A percentile compares a stretch with the other conserved stretches of the same genome.
phyloP scores from a whole-genome alignment of 306 rosid species.

The Cicer bijugum region DNA sequence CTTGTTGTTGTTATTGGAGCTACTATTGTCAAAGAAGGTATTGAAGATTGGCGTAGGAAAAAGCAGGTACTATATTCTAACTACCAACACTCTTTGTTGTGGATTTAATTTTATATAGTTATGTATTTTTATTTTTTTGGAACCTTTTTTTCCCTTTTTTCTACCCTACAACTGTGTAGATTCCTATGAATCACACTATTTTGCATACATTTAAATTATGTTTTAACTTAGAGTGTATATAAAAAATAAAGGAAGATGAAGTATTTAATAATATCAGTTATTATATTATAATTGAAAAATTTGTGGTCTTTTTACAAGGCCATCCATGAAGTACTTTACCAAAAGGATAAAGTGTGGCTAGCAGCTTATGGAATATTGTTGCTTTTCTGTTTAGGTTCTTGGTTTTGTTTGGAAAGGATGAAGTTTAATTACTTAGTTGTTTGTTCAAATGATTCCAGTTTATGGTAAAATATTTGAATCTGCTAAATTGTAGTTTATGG shows the following conservation, averaged over 20 bases:
- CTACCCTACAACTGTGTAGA: slow-evolving; percentile 34
- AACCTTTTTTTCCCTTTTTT: slow-evolving; percentile 15
- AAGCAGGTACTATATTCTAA: slow-evolving; percentile 69
- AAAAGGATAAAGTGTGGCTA: neutral
- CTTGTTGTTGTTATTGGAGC: slow-evolving; percentile 64
- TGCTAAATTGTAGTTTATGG: slow-evolving; percentile 16
- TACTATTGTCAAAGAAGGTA: slow-evolving; percentile 83
- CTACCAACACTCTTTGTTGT: slow-evolving; percentile 27
- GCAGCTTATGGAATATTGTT: slow-evolving; percentile 10
- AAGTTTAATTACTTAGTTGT: slow-evolving; percentile 33
- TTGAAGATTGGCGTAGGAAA: slow-evolving; percentile 82
- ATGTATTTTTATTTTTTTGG: neutral
- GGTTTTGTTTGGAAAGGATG: slow-evolving; percentile 20
- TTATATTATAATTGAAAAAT: neutral
- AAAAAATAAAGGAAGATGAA: neutral
- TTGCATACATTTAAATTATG: neutral
- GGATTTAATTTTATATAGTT: slow-evolving; percentile 15
- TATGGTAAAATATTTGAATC: slow-evolving; percentile 31
- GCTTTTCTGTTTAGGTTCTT: slow-evolving; percentile 23
- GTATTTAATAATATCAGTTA: neutral
- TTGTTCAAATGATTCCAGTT: slow-evolving; percentile 3
- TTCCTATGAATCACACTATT: slow-evolving; percentile 39
- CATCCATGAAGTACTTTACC: neutral
- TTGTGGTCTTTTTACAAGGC: neutral
- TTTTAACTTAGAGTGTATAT: neutral